phyloP scores from a whole-genome alignment of 192 early-diverging fungal species.

The Bifiguratus adelaidae region DNA sequence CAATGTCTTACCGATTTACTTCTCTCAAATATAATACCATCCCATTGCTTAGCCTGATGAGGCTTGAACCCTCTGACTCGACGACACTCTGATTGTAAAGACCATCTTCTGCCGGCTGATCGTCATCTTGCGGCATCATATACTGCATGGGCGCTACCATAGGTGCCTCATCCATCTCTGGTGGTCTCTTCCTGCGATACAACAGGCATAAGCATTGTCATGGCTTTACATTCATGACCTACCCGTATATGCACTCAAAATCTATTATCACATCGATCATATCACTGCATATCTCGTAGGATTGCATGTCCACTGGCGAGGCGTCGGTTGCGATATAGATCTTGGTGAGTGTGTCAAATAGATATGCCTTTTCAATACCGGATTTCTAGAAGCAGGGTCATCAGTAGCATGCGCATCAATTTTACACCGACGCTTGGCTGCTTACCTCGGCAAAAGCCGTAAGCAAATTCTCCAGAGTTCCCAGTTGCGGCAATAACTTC shows the following conservation, averaged over 20 bases:
- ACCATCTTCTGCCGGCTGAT: no score
- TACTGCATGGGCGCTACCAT: no score
- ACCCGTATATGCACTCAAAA: constrained; percentile 67
- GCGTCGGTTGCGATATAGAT: constrained; percentile 93
- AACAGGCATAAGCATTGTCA: no score
- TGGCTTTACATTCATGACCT: no score
- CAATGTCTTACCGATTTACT: constrained; percentile 54
- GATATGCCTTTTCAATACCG: constrained; percentile 91
- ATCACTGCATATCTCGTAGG: constrained; percentile 88
- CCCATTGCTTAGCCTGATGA: constrained; percentile 69
- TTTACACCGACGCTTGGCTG: constrained; percentile 1
- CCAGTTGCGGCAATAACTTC: constrained; percentile 75
- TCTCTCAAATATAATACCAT: constrained; percentile 69
- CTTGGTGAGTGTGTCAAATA: constrained; percentile 84
- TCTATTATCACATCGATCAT: constrained; percentile 92
- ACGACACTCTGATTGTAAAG: neutral
- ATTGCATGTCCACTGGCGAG: constrained; percentile 80
- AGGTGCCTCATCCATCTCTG: no score
- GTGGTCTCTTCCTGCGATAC: no score
- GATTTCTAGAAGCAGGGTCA: constrained; percentile 51
- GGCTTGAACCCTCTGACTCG: constrained; percentile 45
- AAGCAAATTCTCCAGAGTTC: constrained; percentile 80
- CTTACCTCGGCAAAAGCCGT: constrained; percentile 89
- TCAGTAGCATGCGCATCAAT: constrained; percentile 7
- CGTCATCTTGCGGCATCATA: no score